Percentiles rank a stretch among this genome's conserved stretches.
phyloP scores from a whole-genome alignment of 768 basidiomycete species.

The Lactarius akahatsu region DNA sequence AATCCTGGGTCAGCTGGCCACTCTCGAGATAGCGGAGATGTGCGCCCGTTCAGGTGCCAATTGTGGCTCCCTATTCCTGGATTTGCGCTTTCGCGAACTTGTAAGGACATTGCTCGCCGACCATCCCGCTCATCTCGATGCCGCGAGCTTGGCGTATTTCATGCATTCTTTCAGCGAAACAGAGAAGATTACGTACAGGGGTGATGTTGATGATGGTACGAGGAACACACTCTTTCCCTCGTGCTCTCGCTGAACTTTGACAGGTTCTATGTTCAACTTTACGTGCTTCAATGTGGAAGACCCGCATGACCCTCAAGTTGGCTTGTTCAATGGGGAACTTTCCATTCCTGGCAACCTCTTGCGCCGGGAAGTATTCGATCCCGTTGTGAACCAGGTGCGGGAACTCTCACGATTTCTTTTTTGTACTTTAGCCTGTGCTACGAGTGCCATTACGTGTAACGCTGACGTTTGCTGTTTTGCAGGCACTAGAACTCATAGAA shows the following conservation, averaged over 20 bases:
- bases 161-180: constrained; percentile 89
- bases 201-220: constrained; percentile 73
- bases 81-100: constrained; percentile 81
- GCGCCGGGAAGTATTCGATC: constrained; percentile 84
- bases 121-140: constrained; percentile 82
- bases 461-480: neutral
- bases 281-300: constrained; percentile 89
- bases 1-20: constrained; percentile 76
- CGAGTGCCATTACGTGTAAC: constrained; percentile 10
- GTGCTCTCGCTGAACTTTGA: constrained; percentile 14
- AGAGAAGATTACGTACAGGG: constrained; percentile 77
- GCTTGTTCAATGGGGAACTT: constrained; percentile 79
- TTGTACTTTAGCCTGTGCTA: constrained; percentile 3
- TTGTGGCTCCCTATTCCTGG: constrained; percentile 85
- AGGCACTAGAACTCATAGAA: constrained; percentile 80
- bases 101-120: constrained; percentile 74
- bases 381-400: constrained; percentile 73
- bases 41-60: constrained; percentile 85
- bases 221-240: constrained; percentile 10
- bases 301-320: constrained; percentile 75
- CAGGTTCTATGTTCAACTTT: constrained; percentile 84
- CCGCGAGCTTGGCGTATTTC: constrained; percentile 80
- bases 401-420: constrained; percentile 7
- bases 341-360: constrained; percentile 78
- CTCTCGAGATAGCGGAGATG: constrained; percentile 90